Conservation (phyloP, 1,284 basidiomycete species). For the Coniferiporia sulphurascens region DNA sequence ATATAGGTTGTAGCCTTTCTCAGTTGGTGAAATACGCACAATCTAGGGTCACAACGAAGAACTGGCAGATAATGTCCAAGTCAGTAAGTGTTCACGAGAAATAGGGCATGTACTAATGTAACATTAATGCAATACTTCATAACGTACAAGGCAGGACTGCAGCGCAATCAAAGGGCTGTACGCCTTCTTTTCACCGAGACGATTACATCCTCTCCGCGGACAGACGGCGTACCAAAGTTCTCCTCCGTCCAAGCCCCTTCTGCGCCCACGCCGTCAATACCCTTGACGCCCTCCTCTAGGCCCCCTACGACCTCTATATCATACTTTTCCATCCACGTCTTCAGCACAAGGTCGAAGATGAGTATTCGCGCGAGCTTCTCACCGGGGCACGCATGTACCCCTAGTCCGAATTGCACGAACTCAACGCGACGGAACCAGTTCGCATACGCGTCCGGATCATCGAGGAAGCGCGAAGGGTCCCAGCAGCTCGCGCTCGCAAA, state of each 20-base stretch:
- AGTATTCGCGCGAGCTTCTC: conserved; percentile 12
- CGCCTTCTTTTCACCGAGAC: conserved; percentile 1
- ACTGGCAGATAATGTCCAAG: too few relatives aligned
- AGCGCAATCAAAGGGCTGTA: too few relatives aligned
- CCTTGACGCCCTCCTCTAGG: conserved; percentile 14
- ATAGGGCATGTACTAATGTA: too few relatives aligned
- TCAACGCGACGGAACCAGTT: conserved; percentile 14
- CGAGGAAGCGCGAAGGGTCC: conserved; percentile 13
- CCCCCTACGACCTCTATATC: conserved; percentile 14
- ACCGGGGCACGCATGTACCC: conserved; percentile 12
- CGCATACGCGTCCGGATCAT: conserved; percentile 6
- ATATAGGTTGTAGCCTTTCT: too few relatives aligned
- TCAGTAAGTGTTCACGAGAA: too few relatives aligned
- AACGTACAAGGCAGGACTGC: too few relatives aligned
- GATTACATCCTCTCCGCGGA: conserved; percentile 12
- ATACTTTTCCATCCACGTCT: conserved; percentile 14
- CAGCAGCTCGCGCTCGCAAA: conserved; percentile 1
- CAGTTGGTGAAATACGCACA: too few relatives aligned
- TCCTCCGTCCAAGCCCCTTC: conserved; percentile 16
- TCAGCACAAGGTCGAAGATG: conserved; percentile 11
- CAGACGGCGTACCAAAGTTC: conserved; percentile 14
- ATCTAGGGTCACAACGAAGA: too few relatives aligned
- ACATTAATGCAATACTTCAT: too few relatives aligned
- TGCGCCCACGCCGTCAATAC: conserved; percentile 15
- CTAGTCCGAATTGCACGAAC: conserved; percentile 16